phyloP scores from a whole-genome alignment of 2,329 filamentous ascomycete genomes.

The Cercospora brassicicola region DNA sequence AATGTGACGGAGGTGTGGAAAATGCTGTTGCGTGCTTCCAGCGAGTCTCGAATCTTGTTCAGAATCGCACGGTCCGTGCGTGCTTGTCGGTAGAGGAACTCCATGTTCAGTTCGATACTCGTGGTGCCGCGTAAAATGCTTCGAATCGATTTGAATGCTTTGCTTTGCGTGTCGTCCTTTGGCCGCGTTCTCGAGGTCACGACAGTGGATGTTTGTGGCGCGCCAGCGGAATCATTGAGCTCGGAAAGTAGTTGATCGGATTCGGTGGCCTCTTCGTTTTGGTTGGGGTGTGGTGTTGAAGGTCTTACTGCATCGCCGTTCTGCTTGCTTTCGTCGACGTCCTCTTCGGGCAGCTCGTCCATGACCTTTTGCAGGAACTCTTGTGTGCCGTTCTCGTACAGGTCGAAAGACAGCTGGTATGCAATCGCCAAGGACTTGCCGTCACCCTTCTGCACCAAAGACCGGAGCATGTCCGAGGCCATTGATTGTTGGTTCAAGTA shows the following conservation, averaged over 20 bases:
- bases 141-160: conserved; percentile 58
- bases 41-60: conserved; percentile 92
- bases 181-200: conserved; percentile 47
- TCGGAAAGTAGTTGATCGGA: conserved; percentile 60
- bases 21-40: conserved; percentile 95
- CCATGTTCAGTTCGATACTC: conserved; percentile 90
- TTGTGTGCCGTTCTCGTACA: conserved; percentile 98
- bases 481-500: conserved; percentile 90
- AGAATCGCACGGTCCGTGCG: conserved; percentile 87
- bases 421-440: conserved; percentile 77
- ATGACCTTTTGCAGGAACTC: conserved; percentile 92
- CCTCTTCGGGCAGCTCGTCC: conserved; percentile 66
- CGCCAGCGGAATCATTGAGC: conserved; percentile 55
- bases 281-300: conserved; percentile 35
- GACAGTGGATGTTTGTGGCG: conserved; percentile 55
- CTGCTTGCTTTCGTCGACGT: conserved; percentile 48
- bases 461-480: conserved; percentile 80
- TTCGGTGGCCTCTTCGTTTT: conserved; percentile 55
- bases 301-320: conserved; percentile 43
- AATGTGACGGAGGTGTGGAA: conserved; percentile 98
- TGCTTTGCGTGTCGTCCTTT: conserved; percentile 52
- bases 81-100: conserved; percentile 91
- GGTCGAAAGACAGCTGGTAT: conserved; percentile 96
- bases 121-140: conserved; percentile 80
- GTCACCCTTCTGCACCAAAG: conserved; percentile 78